Percentiles rank a stretch among this genome's conserved stretches.
Conservation (phyloP, 805 yeast species). For the Clavispora phyllophila region DNA sequence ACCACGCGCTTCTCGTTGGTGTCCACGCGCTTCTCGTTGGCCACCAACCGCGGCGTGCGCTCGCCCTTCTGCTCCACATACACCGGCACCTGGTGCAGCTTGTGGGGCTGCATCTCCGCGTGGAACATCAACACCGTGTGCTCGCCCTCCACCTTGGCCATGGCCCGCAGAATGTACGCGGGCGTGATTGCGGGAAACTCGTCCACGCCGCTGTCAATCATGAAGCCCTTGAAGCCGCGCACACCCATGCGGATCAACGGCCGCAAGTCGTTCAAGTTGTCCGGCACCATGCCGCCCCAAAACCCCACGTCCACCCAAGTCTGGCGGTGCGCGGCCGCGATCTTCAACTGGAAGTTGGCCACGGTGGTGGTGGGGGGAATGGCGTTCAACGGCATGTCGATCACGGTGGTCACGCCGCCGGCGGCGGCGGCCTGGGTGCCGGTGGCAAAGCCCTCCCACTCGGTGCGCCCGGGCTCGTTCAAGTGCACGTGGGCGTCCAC, state of each 20-base stretch:
- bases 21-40: conserved; percentile 18
- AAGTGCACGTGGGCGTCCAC: conserved; percentile 93
- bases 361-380: conserved; percentile 92
- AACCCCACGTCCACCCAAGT: conserved; percentile 92
- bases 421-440: conserved; percentile 93
- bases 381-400: conserved; percentile 95
- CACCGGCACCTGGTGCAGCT: conserved; percentile 17
- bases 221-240: conserved; percentile 87
- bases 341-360: conserved; percentile 66
- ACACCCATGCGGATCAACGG: conserved; percentile 85
- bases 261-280: conserved; percentile 59
- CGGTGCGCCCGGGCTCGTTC: conserved; percentile 97
- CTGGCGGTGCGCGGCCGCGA: conserved; percentile 73
- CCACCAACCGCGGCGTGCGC: conserved; percentile 21
- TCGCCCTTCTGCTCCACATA: conserved; percentile 20
- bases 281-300: conserved; percentile 94
- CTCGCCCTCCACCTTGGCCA: conserved; percentile 55
- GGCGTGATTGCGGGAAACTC: conserved; percentile 84
- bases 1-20: conserved; percentile 18
- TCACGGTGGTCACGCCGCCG: conserved; percentile 94
- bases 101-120: conserved; percentile 71
- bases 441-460: conserved; percentile 97
- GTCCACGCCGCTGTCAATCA: conserved; percentile 93
- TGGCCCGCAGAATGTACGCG: conserved; percentile 59
- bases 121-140: conserved; percentile 84